These are phyloP conservation scores for Apiotrichum veenhuisii DNA, from an alignment of 1,284 basidiomycete genomes.

Conservation along the genomic window DNA sequence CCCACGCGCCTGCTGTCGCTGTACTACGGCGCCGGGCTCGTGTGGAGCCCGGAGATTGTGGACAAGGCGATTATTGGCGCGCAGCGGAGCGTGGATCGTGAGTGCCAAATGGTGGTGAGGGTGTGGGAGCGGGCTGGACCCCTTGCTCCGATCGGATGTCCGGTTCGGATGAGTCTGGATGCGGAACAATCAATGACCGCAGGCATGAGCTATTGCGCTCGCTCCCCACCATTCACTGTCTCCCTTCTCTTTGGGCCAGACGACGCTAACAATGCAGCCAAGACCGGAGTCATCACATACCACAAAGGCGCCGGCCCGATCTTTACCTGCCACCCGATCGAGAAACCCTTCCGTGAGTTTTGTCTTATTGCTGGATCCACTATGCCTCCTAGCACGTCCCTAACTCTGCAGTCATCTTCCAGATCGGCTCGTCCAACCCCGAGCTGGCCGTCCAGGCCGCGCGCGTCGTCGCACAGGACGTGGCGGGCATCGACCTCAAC, in stretches of 20 bases:
- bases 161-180: too few species aligned
- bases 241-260: too few species aligned
- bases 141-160: too few species aligned
- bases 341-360: constrained; percentile 67
- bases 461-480: constrained; percentile 76
- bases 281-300: constrained; percentile 85
- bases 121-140: background rate
- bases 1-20: constrained; percentile 68
- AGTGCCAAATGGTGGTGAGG: constrained; percentile 40
- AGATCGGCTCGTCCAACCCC: constrained; percentile 87
- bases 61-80: constrained; percentile 93
- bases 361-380: background rate
- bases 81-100: constrained; percentile 76
- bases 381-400: background rate
- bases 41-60: constrained; percentile 96
- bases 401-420: constrained; percentile 52
- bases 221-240: too few species aligned
- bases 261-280: constrained; percentile 55
- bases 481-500: constrained; percentile 69
- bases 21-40: constrained; percentile 88
- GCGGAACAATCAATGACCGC: too few species aligned
- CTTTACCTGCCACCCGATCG: constrained; percentile 89
- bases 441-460: constrained; percentile 89
- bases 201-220: too few species aligned
- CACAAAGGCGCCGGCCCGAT: constrained; percentile 70